Conservation (phyloP, 108 stramenopile species). For the Fistulifera solaris region DNA sequence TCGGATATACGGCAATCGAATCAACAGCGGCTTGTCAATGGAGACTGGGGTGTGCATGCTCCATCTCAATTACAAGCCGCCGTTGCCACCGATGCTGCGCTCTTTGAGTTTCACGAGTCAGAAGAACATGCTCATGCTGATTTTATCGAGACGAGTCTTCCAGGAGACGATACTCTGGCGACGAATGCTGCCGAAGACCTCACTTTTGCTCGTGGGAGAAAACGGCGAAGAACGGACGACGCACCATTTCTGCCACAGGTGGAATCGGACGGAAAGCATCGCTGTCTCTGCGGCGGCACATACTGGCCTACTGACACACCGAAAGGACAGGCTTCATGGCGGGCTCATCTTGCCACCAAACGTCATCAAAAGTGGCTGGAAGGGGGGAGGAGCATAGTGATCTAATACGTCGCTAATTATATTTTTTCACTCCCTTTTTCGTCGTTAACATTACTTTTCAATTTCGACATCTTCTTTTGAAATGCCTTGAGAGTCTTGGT, state of each 20-base stretch:
- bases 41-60: neutral
- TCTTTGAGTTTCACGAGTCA: no score
- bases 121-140: no score
- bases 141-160: no score
- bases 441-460: conserved; percentile 42
- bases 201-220: no score
- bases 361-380: conserved; percentile 31
- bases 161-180: neutral
- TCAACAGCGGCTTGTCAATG: no score
- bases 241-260: conserved; percentile 1
- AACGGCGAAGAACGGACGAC: neutral
- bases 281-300: conserved; percentile 25
- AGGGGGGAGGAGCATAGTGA: conserved; percentile 1
- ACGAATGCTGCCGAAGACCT: neutral
- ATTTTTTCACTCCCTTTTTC: no score
- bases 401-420: no score
- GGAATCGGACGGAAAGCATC: conserved; percentile 10
- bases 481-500: conserved; percentile 74
- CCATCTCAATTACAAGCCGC: no score
- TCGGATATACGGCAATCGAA: conserved; percentile 15
- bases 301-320: conserved; percentile 6
- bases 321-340: conserved; percentile 16
- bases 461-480: conserved; percentile 76
- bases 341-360: conserved; percentile 23
- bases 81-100: no score